Evolutionary conservation across 208 protist species (phyloP).

Genomic region (Crithidia brevicula): DNA sequence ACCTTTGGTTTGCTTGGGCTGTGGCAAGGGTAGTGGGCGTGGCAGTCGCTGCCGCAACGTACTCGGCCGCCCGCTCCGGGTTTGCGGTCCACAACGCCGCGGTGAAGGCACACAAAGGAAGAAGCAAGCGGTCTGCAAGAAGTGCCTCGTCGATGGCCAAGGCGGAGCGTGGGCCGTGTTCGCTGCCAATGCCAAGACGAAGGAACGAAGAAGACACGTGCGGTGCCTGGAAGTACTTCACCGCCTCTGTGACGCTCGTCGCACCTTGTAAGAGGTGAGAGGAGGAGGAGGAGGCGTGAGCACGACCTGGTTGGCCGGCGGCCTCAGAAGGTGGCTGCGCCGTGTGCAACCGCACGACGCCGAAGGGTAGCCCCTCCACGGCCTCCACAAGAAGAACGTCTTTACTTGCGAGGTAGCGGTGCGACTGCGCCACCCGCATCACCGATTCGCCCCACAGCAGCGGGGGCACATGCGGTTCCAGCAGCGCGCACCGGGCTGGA

Average conservation of each 20-base stretch:
- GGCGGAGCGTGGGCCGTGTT: conserved; percentile 18
- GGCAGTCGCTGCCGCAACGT: conserved; percentile 45
- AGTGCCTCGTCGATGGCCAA: conserved; percentile 42
- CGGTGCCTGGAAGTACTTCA: conserved; percentile 23
- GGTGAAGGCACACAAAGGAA: conserved; percentile 66
- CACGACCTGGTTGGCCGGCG: no score
- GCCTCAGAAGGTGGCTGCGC: no score
- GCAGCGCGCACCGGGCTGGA: conserved; percentile 63
- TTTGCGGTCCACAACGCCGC: conserved; percentile 75
- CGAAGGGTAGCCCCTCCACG: conserved; percentile 49
- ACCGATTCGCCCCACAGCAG: conserved; percentile 51
- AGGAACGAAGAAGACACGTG: conserved; percentile 12
- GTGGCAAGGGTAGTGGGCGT: conserved; percentile 11
- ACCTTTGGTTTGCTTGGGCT: conserved; percentile 38
- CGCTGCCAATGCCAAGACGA: conserved; percentile 58
- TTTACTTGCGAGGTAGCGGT: conserved; percentile 42
- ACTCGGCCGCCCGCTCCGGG: conserved; percentile 40
- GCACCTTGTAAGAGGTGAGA: neutral
- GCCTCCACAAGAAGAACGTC: conserved; percentile 70
- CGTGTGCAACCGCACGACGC: conserved; percentile 37
- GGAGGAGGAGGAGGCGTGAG: neutral
- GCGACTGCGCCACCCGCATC: conserved; percentile 55
- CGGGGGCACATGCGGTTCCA: conserved; percentile 61
- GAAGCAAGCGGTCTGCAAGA: conserved; percentile 21
- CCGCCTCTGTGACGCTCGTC: conserved; percentile 22